Conservation (phyloP, 129 eudicot genomes). For the Apium graveolens region DNA sequence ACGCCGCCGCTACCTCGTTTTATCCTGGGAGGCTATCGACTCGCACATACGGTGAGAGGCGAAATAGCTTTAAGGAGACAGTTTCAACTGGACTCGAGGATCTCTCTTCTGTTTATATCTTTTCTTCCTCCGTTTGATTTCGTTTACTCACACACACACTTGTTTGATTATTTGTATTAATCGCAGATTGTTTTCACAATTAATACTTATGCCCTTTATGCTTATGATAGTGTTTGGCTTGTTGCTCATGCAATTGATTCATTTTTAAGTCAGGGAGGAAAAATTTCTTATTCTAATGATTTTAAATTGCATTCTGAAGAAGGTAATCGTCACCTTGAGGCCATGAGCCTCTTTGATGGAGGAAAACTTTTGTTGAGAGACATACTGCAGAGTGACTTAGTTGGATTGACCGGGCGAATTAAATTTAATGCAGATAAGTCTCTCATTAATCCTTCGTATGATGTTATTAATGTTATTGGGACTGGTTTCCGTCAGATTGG, state of each 20-base stretch:
- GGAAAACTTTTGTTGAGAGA: conserved; percentile 59
- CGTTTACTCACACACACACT: no score
- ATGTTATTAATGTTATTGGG: conserved; percentile 73
- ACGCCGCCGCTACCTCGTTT: no score
- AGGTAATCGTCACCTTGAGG: conserved; percentile 68
- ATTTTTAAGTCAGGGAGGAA: conserved; percentile 57
- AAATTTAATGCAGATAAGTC: conserved; percentile 56
- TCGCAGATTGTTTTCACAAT: no score
- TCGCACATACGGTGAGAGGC: no score
- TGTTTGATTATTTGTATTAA: no score
- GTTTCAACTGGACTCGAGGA: no score
- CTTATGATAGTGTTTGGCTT: conserved; percentile 79
- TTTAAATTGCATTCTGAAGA: conserved; percentile 29
- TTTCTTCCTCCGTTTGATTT: no score
- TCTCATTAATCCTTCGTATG: conserved; percentile 61
- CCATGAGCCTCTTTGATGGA: conserved; percentile 59
- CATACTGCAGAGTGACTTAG: conserved; percentile 50
- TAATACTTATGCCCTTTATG: conserved; percentile 67
- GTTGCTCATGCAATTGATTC: conserved; percentile 82
- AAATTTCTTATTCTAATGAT: conserved; percentile 64
- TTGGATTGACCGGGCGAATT: conserved; percentile 70
- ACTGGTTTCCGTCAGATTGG: conserved; percentile 70
- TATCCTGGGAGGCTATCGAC: no score
- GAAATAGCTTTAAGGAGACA: no score
- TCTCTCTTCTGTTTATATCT: no score